A percentile compares a stretch with the other conserved stretches of the same genome.
Conservation (phyloP, 2,329 filamentous ascomycete genomes). For the Diaporthe citri region DNA sequence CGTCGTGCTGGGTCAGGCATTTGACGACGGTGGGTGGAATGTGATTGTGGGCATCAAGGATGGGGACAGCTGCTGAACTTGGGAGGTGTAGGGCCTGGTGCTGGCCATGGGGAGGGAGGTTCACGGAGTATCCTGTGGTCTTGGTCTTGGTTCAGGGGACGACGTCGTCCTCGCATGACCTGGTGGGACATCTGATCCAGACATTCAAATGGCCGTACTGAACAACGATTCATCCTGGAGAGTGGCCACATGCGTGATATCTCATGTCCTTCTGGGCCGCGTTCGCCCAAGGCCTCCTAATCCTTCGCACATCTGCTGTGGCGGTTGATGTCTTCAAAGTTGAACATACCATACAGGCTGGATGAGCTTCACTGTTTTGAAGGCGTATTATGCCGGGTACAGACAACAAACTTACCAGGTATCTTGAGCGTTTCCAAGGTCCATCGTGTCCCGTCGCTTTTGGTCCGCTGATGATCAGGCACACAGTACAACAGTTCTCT, state of each 20-base stretch:
- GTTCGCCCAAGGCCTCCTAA: no score
- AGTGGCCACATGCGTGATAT: background rate
- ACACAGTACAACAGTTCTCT: background rate
- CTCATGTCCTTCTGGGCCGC: background rate
- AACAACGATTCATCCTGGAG: no score
- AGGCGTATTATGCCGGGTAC: background rate
- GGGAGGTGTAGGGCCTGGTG: background rate
- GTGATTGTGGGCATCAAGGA: conserved; percentile 20
- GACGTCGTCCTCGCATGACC: background rate
- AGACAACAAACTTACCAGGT: no score
- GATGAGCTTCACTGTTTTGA: background rate
- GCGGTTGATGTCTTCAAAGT: background rate
- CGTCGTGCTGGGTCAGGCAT: conserved; percentile 14
- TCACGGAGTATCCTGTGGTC: background rate
- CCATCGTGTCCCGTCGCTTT: background rate
- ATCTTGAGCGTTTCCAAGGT: background rate
- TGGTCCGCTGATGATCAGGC: background rate
- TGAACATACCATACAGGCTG: no score
- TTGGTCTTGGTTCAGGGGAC: background rate
- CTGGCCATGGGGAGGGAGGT: background rate
- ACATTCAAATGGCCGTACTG: background rate
- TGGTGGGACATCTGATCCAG: background rate
- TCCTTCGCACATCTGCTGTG: background rate
- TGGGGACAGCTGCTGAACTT: conserved; percentile 2
- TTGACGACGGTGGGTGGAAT: conserved; percentile 27